These are phyloP conservation scores for Acaromyces ingoldii DNA, from an alignment of 1,284 basidiomycete genomes.

Conservation along the genomic window DNA sequence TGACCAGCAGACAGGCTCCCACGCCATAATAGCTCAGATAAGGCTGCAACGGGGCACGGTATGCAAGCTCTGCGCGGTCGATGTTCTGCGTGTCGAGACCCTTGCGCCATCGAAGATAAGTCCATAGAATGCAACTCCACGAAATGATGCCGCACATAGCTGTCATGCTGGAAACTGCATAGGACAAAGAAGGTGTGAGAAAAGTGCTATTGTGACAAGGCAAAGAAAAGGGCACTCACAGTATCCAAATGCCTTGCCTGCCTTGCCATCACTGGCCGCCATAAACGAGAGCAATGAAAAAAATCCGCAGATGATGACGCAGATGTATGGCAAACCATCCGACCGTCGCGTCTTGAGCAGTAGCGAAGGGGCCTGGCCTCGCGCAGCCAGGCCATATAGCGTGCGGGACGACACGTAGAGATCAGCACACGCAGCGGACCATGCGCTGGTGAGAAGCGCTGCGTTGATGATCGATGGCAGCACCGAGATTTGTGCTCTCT, in stretches of 20 bases:
- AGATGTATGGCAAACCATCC: constrained; percentile 8
- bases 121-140: constrained; percentile 62
- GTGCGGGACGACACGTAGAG: constrained; percentile 59
- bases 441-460: constrained; percentile 56
- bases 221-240: too few species aligned
- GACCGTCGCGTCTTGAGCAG: neutral
- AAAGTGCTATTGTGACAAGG: constrained; percentile 53
- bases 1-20: constrained; percentile 10
- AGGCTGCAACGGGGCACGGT: constrained; percentile 26
- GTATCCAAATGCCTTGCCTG: constrained; percentile 48
- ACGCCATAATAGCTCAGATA: constrained; percentile 38
- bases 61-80: constrained; percentile 63
- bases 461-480: constrained; percentile 50
- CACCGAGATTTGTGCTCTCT: neutral
- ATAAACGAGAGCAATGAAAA: constrained; percentile 53
- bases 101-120: constrained; percentile 71
- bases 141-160: constrained; percentile 57
- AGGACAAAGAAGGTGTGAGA: too few species aligned
- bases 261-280: constrained; percentile 54
- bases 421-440: constrained; percentile 59
- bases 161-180: constrained; percentile 17
- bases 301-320: neutral
- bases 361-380: constrained; percentile 55
- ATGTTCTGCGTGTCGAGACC: constrained; percentile 72
- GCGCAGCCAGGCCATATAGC: constrained; percentile 57